Evolutionary conservation across 1,284 basidiomycete species (phyloP).

Genomic region (Malassezia pachydermatis): DNA sequence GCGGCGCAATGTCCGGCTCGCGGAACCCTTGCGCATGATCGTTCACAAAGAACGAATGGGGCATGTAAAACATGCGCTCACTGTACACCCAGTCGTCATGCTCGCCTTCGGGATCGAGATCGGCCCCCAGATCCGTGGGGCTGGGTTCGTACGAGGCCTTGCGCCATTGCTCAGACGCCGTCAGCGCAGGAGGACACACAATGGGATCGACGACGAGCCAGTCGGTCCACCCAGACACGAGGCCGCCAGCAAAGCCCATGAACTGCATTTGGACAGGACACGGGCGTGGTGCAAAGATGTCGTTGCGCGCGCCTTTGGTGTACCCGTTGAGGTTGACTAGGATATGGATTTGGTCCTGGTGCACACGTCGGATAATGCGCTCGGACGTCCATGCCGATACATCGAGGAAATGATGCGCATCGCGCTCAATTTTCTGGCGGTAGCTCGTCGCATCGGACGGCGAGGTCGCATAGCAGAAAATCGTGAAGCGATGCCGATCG

Average conservation of each 20-base stretch:
- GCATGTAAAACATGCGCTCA: conserved; percentile 51
- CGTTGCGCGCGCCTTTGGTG: too few relatives aligned
- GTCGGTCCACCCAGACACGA: conserved; percentile 58
- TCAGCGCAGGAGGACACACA: conserved; percentile 54
- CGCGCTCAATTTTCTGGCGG: too few relatives aligned
- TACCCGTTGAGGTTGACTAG: too few relatives aligned
- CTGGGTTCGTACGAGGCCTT: not conserved
- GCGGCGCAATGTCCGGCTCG: conserved; percentile 18
- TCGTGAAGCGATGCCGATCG: too few relatives aligned
- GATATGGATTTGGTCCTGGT: too few relatives aligned
- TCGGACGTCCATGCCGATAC: too few relatives aligned
- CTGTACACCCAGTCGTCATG: conserved; percentile 55
- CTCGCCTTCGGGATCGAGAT: conserved; percentile 54
- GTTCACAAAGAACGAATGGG: conserved; percentile 57
- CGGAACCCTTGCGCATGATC: conserved; percentile 57
- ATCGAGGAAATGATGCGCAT: too few relatives aligned
- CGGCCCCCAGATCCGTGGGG: conserved; percentile 50
- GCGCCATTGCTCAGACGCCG: conserved; percentile 51
- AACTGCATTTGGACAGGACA: too few relatives aligned
- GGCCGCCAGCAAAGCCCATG: conserved; percentile 54
- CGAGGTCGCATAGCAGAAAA: too few relatives aligned
- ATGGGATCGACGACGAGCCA: conserved; percentile 57
- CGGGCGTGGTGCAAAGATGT: too few relatives aligned
- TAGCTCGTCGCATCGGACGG: too few relatives aligned
- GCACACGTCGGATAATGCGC: too few relatives aligned